Conservation (phyloP, 2,329 filamentous ascomycete species). For the Chrysoporthe cubensis region DNA sequence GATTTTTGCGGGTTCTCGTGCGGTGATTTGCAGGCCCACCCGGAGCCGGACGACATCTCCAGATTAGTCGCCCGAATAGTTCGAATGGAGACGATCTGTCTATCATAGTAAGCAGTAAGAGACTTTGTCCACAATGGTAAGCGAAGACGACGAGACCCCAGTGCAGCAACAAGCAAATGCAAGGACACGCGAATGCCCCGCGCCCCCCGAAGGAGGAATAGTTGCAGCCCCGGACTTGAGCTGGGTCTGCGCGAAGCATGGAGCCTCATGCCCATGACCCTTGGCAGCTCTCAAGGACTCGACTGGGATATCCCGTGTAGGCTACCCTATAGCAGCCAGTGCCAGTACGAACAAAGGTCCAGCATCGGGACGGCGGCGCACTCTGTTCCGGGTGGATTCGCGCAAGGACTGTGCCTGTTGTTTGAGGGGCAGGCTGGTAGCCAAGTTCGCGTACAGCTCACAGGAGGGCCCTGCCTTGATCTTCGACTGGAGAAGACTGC, state of each 20-base stretch:
- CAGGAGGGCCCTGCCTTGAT: constrained; percentile 7
- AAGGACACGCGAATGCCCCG: neutral
- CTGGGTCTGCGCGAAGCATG: neutral
- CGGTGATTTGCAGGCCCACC: neutral
- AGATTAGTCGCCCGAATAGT: neutral
- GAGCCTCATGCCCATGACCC: neutral
- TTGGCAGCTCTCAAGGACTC: neutral
- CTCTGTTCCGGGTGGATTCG: constrained; percentile 15
- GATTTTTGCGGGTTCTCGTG: neutral
- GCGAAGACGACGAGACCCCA: neutral
- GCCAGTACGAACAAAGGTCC: constrained; percentile 14
- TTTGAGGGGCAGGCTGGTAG: constrained; percentile 4
- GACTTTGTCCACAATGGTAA: neutral
- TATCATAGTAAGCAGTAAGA: neutral
- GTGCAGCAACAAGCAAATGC: neutral
- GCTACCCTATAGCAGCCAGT: constrained; percentile 8
- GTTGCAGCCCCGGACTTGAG: neutral
- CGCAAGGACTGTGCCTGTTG: constrained; percentile 14
- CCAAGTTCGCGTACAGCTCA: neutral
- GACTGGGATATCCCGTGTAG: neutral
- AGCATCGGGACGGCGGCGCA: constrained; percentile 20
- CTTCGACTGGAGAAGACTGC: neutral
- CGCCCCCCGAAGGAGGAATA: neutral
- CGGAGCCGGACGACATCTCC: neutral
- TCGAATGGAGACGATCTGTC: neutral